Base-by-base conservation (phyloP, 1,284 basidiomycete species). In the Microbotryum scabiosae region DNA sequence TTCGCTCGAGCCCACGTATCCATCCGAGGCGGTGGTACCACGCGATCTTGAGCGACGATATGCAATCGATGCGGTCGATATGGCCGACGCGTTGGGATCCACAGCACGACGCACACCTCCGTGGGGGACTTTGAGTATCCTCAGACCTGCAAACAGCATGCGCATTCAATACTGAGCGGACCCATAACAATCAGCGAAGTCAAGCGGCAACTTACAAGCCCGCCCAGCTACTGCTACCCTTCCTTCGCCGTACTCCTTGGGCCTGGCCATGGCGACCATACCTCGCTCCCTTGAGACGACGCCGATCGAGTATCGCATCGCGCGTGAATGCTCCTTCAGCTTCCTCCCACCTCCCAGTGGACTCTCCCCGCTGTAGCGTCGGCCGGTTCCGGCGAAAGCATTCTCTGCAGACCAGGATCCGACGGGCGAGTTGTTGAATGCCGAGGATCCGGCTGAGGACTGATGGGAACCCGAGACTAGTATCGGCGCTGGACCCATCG, bases 211-310 rank as follows among this genome's bases (percentile, higher is more conserved):
- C 64, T 41, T 10, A 61, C 64, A 61, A 7, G 58, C 50, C 54
- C 63, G 63, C 10, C 67, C 67, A 2, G 62, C 64, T 1, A 68
- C 67, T 8, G 62, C 67, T 10, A 68, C 67, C 2, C 61, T 48
- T 1, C 64, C 62, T 8, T 58, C 51, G 0, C 57, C 59, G 28
- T 47, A 53, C 7, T 61, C 60, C 28, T 45, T 51, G 2, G 58
- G 67, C 23, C 64, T 66, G 25, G 67, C 64, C 18, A 68, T 45
- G 7, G 60, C 67, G 18, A 68, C 51, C 30, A 68, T 43, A 2
- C 64, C 64, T 46, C 63, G 61, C 25, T 64, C 64, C 12, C 54
- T 53, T 50, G 54, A 26, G 32, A 44, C 50, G 2, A 32, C 57
- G 9, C 48, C 30, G 12, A 65, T 23, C 9, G 59, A 6, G 46